These are phyloP conservation scores for Microbotryum silenes-acaulis DNA, from an alignment of 1,284 basidiomycete genomes.

Conservation along the genomic window DNA sequence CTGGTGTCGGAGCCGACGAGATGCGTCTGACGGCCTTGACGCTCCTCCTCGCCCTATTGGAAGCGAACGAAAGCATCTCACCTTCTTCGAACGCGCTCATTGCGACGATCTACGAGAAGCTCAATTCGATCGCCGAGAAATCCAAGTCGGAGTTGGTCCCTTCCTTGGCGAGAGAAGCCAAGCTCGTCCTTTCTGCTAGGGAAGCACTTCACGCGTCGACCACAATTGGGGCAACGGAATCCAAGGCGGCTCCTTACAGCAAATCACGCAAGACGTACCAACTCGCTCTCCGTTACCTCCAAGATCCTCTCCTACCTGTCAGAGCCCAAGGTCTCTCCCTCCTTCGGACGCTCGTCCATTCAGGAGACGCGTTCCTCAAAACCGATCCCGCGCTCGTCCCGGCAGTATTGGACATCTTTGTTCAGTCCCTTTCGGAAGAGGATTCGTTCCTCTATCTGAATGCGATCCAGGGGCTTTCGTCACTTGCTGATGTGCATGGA, in stretches of 20 bases:
- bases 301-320: slow-evolving; percentile 90
- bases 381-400: slow-evolving; percentile 60
- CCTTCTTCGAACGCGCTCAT: neutral
- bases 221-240: slow-evolving; percentile 31
- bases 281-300: slow-evolving; percentile 74
- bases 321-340: slow-evolving; percentile 83
- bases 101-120: slow-evolving; percentile 52
- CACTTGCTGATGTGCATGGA: slow-evolving; percentile 68
- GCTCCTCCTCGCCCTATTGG: slow-evolving; percentile 67
- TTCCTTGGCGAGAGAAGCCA: slow-evolving; percentile 62
- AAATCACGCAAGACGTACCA: slow-evolving; percentile 55
- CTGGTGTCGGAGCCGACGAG: slow-evolving; percentile 49
- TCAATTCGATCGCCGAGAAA: slow-evolving; percentile 50
- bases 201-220: slow-evolving; percentile 35
- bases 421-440: slow-evolving; percentile 78
- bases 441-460: slow-evolving; percentile 94
- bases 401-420: slow-evolving; percentile 67
- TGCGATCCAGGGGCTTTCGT: slow-evolving; percentile 78
- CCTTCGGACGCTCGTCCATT: slow-evolving; percentile 63
- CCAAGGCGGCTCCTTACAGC: slow-evolving; percentile 13
- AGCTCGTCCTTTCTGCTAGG: slow-evolving; percentile 70
- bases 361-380: slow-evolving; percentile 19
- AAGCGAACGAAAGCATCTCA: slow-evolving; percentile 37
- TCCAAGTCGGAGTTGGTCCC: slow-evolving; percentile 47
- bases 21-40: slow-evolving; percentile 68